A percentile compares a stretch with the other conserved stretches of the same genome.
Conservation (phyloP, 2,329 filamentous ascomycete species). For the Calonectria henricotiae region DNA sequence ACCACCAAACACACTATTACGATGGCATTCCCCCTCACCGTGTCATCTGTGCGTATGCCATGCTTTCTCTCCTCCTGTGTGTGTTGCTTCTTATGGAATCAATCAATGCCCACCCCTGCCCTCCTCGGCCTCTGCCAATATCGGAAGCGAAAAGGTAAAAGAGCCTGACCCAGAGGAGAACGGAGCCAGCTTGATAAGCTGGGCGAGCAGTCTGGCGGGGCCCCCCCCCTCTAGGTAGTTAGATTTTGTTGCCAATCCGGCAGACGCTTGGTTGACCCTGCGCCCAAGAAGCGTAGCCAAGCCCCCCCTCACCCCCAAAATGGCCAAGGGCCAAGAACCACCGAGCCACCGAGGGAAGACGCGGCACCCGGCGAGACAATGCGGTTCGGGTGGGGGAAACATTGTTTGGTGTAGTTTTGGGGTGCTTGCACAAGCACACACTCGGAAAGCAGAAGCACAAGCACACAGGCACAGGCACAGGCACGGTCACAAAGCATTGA, state of each 20-base stretch:
- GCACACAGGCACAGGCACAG: not conserved
- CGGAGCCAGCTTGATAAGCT: not conserved
- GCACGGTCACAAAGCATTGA: conserved; percentile 8
- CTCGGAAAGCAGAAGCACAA: not conserved
- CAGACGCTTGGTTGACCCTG: not conserved
- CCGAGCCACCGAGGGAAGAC: not conserved
- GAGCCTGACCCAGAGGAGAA: not conserved
- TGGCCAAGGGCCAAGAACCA: not conserved
- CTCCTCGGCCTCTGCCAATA: not conserved
- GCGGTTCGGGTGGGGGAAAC: conserved; percentile 8
- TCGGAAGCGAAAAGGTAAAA: not conserved
- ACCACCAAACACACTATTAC: conserved; percentile 3
- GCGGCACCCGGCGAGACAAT: conserved; percentile 11
- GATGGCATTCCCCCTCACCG: conserved; percentile 14
- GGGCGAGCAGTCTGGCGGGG: not conserved
- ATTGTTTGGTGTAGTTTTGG: not conserved
- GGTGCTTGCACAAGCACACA: conserved; percentile 7
- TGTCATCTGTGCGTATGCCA: conserved; percentile 18
- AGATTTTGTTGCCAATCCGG: too few relatives aligned
- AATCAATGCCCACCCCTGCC: not conserved
- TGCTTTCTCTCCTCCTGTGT: not conserved
- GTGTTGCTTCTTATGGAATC: not conserved
- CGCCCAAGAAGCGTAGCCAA: conserved; percentile 13
- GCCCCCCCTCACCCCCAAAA: not conserved
- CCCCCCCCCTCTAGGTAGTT: too few relatives aligned